Conservation (phyloP, 1,284 basidiomycete species). For the Melampsora larici-populina region DNA sequence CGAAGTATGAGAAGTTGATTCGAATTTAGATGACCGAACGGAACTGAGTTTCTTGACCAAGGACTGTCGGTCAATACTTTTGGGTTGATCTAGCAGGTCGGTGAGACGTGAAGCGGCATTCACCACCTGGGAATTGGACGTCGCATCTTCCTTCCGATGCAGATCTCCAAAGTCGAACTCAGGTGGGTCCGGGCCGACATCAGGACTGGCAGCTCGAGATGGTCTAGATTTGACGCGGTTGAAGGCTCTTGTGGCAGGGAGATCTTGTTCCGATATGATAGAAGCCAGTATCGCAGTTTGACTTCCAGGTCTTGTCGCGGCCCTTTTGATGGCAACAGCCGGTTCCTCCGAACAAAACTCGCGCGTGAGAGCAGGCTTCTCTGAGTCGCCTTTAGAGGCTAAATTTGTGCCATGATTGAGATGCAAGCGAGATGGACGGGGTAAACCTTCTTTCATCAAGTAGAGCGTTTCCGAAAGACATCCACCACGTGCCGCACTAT, state of each 20-base stretch:
- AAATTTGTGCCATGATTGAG: neutral
- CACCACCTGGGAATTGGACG: neutral
- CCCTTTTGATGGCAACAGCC: neutral
- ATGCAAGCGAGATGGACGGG: constrained; percentile 23
- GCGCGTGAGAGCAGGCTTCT: neutral
- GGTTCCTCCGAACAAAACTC: constrained; percentile 5
- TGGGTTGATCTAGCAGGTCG: constrained; percentile 5
- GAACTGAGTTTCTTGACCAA: constrained; percentile 28
- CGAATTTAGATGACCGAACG: constrained; percentile 22
- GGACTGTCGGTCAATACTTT: constrained; percentile 17
- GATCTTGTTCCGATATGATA: constrained; percentile 36
- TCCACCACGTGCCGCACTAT: constrained; percentile 18
- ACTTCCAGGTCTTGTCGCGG: neutral
- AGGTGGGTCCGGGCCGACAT: neutral
- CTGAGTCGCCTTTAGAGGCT: constrained; percentile 3
- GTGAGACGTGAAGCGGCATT: neutral
- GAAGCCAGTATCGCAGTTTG: constrained; percentile 37
- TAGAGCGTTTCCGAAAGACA: constrained; percentile 36
- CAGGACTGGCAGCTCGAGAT: neutral
- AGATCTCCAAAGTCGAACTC: constrained; percentile 9
- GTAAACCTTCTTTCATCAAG: constrained; percentile 24
- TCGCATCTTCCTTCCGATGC: neutral
- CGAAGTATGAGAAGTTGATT: neutral
- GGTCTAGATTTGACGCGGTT: neutral
- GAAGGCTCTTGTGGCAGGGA: constrained; percentile 8